Evolutionary conservation across 805 yeast species (phyloP).

Genomic region (Yarrowia osloensis): DNA sequence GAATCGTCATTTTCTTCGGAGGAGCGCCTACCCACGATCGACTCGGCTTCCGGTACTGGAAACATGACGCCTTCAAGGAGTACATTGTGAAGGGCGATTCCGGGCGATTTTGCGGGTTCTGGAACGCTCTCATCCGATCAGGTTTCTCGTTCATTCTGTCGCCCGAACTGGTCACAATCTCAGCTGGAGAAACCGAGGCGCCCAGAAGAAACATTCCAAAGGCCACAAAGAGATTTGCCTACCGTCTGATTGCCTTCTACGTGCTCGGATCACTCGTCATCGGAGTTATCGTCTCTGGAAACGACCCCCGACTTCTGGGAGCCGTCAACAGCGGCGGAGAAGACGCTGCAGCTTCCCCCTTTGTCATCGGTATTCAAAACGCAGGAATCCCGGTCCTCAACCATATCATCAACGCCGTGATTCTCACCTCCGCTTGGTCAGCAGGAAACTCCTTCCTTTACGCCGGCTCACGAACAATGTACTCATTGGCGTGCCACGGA

Average conservation of each 20-base stretch:
- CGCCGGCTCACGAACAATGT: constrained; percentile 61
- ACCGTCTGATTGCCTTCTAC: constrained; percentile 68
- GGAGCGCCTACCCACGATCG: constrained; percentile 55
- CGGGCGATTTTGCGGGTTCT: constrained; percentile 62
- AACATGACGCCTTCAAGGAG: constrained; percentile 49
- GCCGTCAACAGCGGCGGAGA: constrained; percentile 51
- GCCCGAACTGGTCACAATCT: constrained; percentile 77
- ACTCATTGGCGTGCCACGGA: constrained; percentile 56
- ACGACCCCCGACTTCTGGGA: constrained; percentile 54
- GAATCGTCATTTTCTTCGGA: constrained; percentile 57
- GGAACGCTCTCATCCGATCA: constrained; percentile 65
- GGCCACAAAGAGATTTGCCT: constrained; percentile 73
- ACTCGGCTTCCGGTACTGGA: constrained; percentile 58
- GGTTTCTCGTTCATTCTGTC: constrained; percentile 80
- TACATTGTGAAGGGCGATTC: constrained; percentile 55
- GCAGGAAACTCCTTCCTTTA: constrained; percentile 61
- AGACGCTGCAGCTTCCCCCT: constrained; percentile 67
- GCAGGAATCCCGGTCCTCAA: constrained; percentile 57
- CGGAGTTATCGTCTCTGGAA: constrained; percentile 71
- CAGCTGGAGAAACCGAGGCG: constrained; percentile 80
- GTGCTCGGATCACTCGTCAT: constrained; percentile 67
- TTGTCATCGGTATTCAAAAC: constrained; percentile 58
- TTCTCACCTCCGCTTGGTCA: constrained; percentile 58
- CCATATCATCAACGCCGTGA: constrained; percentile 54
- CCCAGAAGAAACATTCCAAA: constrained; percentile 77